These are phyloP conservation scores for Cicer yamashitae DNA, from an alignment of 306 rosid species.

Conservation along the genomic window DNA sequence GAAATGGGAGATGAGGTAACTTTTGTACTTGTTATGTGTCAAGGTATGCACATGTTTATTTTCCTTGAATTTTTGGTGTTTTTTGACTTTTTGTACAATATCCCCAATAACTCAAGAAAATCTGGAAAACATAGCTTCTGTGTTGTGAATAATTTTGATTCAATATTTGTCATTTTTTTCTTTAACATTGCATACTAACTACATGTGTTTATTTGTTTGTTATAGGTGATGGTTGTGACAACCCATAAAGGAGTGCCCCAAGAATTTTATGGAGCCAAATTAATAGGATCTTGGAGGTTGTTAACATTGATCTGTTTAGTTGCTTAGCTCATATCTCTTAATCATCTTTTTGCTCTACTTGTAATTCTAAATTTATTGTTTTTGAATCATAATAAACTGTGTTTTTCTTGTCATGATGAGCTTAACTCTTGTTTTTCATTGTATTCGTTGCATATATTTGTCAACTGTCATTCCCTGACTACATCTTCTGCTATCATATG, in stretches of 20 bases:
- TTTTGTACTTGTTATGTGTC: conserved; percentile 14
- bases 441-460: conserved; percentile 2
- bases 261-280: conserved; percentile 93
- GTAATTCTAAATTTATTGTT: conserved; percentile 9
- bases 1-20: conserved; percentile 70
- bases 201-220: conserved; percentile 38
- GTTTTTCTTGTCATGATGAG: neutral
- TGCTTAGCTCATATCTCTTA: conserved; percentile 24
- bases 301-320: conserved; percentile 33
- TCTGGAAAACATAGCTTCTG: conserved; percentile 6
- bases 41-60: conserved; percentile 18
- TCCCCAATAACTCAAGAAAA: conserved; percentile 6
- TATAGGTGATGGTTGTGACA: conserved; percentile 96
- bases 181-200: conserved; percentile 30
- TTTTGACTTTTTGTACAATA: neutral
- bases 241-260: conserved; percentile 95
- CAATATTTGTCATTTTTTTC: conserved; percentile 16
- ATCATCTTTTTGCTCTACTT: conserved; percentile 21
- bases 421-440: conserved; percentile 32
- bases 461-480: conserved; percentile 2
- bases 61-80: conserved; percentile 27
- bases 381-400: neutral
- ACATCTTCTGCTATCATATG: conserved; percentile 36
- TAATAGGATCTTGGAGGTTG: conserved; percentile 93
- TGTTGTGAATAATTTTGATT: conserved; percentile 10